Evolutionary conservation across 495 filamentous ascomycete genomes (phyloP).

Genomic region (Glonium stellatum): DNA sequence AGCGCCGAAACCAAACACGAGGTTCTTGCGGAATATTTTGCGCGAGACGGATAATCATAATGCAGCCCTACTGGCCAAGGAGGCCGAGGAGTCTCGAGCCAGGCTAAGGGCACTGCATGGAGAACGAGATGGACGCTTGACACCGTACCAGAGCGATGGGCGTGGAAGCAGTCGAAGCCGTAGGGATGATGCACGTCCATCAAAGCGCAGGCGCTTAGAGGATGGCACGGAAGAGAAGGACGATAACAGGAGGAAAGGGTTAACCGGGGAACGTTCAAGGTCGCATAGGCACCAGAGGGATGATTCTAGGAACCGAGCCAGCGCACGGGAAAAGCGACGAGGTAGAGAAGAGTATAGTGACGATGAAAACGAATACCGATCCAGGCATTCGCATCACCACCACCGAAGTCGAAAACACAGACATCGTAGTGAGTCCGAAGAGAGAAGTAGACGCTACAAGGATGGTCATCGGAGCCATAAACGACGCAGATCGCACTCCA

Average conservation of each 20-base stretch:
- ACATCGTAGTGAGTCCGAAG: background rate
- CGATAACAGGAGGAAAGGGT: background rate
- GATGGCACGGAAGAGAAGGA: conserved; percentile 12
- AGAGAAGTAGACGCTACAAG: background rate
- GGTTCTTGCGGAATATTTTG: conserved; percentile 83
- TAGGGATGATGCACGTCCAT: conserved; percentile 9
- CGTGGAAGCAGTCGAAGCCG: background rate
- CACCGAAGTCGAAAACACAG: conserved; percentile 2
- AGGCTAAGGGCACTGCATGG: conserved; percentile 46
- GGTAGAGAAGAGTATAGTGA: background rate
- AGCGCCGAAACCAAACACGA: conserved; percentile 83
- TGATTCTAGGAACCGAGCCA: background rate
- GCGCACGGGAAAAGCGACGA: background rate
- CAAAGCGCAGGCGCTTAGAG: conserved; percentile 29
- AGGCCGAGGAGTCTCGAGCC: conserved; percentile 58
- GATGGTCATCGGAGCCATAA: conserved; percentile 1
- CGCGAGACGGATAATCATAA: conserved; percentile 86
- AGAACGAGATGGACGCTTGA: conserved; percentile 31
- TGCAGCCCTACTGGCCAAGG: conserved; percentile 73
- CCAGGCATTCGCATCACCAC: conserved; percentile 3
- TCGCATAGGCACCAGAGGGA: background rate
- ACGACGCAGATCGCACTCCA: conserved; percentile 5
- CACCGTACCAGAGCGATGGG: background rate
- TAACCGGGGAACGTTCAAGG: background rate
- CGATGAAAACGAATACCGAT: background rate